Evolutionary conservation across 129 eudicot species (phyloP).

Genomic region (Apium graveolens): DNA sequence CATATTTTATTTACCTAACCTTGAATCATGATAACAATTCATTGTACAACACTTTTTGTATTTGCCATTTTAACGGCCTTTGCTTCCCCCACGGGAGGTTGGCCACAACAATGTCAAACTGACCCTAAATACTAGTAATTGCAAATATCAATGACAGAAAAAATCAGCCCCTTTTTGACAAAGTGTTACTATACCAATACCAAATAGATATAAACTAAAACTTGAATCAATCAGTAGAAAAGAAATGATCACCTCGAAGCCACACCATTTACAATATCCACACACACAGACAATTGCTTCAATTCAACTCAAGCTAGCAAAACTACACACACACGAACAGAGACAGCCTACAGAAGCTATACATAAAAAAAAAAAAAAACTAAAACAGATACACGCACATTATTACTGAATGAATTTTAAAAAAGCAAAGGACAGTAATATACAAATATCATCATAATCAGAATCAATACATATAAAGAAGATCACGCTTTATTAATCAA

Average conservation of each 20-base stretch:
- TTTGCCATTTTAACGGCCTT: background rate
- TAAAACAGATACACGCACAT: background rate
- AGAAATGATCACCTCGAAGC: background rate
- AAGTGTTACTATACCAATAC: background rate
- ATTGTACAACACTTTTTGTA: background rate
- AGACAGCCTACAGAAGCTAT: too few relatives aligned
- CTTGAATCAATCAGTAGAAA: background rate
- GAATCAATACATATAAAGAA: background rate
- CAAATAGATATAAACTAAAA: background rate
- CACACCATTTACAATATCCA: background rate
- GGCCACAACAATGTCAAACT: background rate
- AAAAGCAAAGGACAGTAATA: background rate
- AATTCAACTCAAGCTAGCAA: background rate
- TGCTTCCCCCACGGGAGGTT: background rate
- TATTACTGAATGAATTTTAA: background rate
- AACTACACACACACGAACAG: background rate
- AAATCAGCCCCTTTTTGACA: background rate
- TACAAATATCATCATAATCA: background rate
- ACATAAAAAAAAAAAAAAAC: too few relatives aligned
- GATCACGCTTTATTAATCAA: background rate
- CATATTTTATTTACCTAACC: background rate
- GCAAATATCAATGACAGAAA: background rate
- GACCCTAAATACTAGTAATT: background rate
- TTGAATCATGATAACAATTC: background rate
- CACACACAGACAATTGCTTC: background rate